Conservation (phyloP, 352 stramenopile species). For the Globisporangium polare region DNA sequence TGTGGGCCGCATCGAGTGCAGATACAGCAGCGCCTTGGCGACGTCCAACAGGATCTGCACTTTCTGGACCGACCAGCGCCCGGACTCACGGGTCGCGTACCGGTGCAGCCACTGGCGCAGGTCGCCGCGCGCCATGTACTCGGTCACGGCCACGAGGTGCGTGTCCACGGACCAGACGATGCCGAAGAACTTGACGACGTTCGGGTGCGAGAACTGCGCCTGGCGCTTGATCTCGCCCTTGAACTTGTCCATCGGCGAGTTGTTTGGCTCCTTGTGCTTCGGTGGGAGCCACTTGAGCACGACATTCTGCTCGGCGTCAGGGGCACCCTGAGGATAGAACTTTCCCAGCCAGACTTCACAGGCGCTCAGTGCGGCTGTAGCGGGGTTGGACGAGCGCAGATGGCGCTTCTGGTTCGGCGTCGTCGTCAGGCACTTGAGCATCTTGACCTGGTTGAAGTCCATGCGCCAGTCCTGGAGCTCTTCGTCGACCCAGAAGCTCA, state of each 20-base stretch:
- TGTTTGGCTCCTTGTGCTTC: constrained; percentile 22
- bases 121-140: constrained; percentile 72
- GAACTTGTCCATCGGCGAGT: constrained; percentile 36
- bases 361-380: constrained; percentile 26
- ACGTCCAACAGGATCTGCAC: constrained; percentile 63
- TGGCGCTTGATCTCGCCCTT: constrained; percentile 59
- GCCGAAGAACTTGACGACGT: constrained; percentile 72
- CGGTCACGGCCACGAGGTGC: constrained; percentile 60
- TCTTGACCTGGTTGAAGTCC: constrained; percentile 57
- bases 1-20: constrained; percentile 58
- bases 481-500: constrained; percentile 64
- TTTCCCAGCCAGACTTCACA: constrained; percentile 58
- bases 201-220: constrained; percentile 62
- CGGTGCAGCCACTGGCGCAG: constrained; percentile 68
- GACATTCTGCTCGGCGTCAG: constrained; percentile 34
- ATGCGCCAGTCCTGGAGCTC: constrained; percentile 63
- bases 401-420: constrained; percentile 43
- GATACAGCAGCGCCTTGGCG: constrained; percentile 55
- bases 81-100: constrained; percentile 29
- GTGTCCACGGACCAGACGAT: constrained; percentile 69
- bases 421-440: constrained; percentile 52
- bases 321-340: constrained; percentile 20
- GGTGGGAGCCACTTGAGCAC: constrained; percentile 55
- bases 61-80: constrained; percentile 50
- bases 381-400: constrained; percentile 25